Evolutionary conservation across 2,329 filamentous ascomycete genomes (phyloP), one percentile per base, ranked within the genome.

Genomic region (Cladosporium velox): DNA sequence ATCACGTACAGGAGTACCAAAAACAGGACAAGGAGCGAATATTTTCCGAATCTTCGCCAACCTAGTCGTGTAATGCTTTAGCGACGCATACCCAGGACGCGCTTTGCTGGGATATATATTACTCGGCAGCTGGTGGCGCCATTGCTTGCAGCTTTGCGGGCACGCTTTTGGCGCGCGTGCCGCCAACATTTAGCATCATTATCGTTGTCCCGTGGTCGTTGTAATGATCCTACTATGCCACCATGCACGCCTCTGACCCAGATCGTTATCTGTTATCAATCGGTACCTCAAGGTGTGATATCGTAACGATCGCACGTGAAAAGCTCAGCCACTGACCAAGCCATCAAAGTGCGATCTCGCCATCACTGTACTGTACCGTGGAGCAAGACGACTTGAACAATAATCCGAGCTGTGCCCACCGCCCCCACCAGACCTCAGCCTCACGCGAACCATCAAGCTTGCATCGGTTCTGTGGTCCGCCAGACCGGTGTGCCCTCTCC

Each of bases 381-480:
- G 38, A n/a, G 38, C n/a, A n/a, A 44, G 8, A 18, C 18, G 18
- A 44, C 38, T 6, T 44, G 38, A 44, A 44, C 18, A 44, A 44
- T 32, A 18, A 26, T 14, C 26, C 10, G 49, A 28, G 49, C 47
- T 24, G 14, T 54, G 28, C 26, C 55, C n/a, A 26, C 55, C 34
- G 35, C 57, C 55, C 51, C 55, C 55, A 28, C 49, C 28, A 52
- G 49, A 52, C 55, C 57, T 59, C 57, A 59, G 57, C 57, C 57
- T 59, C 57, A 59, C 57, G 35, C 34, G 28, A 59, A 59, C 21
- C 34, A 59, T 8, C 35, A 24, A 8, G 3, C 34, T 18, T 21
- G 34, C 34, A n/a, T 32, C 51, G 51, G 51, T 54, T 7, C 28
- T 18, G 18, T 54, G 28, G 26, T 32, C 51, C 51, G 51, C 8